phyloP scores from a whole-genome alignment of 306 rosid genomes.

The Cicer yamashitae region DNA sequence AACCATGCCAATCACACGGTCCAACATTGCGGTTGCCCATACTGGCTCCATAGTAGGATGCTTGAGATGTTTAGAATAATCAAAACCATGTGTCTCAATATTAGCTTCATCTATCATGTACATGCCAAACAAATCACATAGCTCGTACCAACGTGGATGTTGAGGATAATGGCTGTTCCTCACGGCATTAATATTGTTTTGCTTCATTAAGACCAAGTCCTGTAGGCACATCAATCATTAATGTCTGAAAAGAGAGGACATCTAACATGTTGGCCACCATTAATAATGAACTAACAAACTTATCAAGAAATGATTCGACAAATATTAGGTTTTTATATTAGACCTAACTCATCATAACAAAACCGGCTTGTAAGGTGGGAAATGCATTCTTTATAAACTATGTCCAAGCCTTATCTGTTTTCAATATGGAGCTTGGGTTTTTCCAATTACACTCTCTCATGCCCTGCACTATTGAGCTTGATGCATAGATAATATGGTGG shows the following conservation, averaged over 20 bases:
- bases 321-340: too few species aligned
- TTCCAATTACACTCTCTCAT: too few species aligned
- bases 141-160: slow-evolving; percentile 96
- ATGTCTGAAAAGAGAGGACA: slow-evolving; percentile 28
- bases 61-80: slow-evolving; percentile 68
- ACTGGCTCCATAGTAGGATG: slow-evolving; percentile 89
- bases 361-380: too few species aligned
- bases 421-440: too few species aligned
- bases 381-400: too few species aligned
- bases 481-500: too few species aligned
- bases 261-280: slow-evolving; percentile 10
- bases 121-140: slow-evolving; percentile 92
- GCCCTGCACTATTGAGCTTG: too few species aligned
- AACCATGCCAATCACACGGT: slow-evolving; percentile 97
- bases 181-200: slow-evolving; percentile 89
- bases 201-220: slow-evolving; percentile 94
- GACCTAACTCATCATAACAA: too few species aligned
- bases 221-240: slow-evolving; percentile 45
- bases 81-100: slow-evolving; percentile 92
- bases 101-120: slow-evolving; percentile 99
- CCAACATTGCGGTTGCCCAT: slow-evolving; percentile 95
- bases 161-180: slow-evolving; percentile 99
- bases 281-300: slow-evolving; percentile 4
- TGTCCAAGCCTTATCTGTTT: too few species aligned
- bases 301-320: background rate